phyloP scores from a whole-genome alignment of 2,329 filamentous ascomycete genomes.

The Orbilia javanica region DNA sequence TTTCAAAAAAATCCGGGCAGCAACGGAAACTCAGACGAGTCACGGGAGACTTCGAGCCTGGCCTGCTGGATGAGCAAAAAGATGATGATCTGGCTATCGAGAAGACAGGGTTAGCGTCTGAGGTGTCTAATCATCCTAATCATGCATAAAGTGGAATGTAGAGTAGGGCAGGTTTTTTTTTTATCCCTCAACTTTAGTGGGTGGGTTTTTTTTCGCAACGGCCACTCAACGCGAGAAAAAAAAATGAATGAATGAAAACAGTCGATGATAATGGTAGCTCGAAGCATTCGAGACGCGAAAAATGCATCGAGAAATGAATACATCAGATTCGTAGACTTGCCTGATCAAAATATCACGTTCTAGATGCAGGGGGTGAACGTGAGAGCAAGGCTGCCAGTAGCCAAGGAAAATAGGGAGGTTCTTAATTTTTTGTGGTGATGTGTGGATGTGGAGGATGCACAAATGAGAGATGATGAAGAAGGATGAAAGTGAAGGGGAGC shows the following conservation, averaged over 20 bases:
- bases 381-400: slow-evolving; percentile 16
- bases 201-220: slow-evolving; percentile 33
- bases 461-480: slow-evolving; percentile 23
- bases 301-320: slow-evolving; percentile 29
- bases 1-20: slow-evolving; percentile 41
- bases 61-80: slow-evolving; percentile 32
- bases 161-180: slow-evolving; percentile 54
- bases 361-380: slow-evolving; percentile 17
- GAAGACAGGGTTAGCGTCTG: slow-evolving; percentile 55
- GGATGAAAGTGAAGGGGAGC: slow-evolving; percentile 26
- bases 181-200: slow-evolving; percentile 56
- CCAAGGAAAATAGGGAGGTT: slow-evolving; percentile 7
- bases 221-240: slow-evolving; percentile 51
- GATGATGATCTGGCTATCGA: slow-evolving; percentile 45
- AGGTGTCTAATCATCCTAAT: slow-evolving; percentile 55
- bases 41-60: slow-evolving; percentile 51
- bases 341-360: slow-evolving; percentile 33
- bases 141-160: slow-evolving; percentile 58
- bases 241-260: slow-evolving; percentile 43
- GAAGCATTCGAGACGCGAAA: slow-evolving; percentile 55
- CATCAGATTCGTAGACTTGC: slow-evolving; percentile 20
- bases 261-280: slow-evolving; percentile 38
- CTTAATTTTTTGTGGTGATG: slow-evolving; percentile 1
- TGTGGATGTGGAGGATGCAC: slow-evolving; percentile 9
- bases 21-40: slow-evolving; percentile 46